These are phyloP conservation scores for Oleoguttula mirabilis DNA, from an alignment of 495 filamentous ascomycete species.

Conservation along the genomic window DNA sequence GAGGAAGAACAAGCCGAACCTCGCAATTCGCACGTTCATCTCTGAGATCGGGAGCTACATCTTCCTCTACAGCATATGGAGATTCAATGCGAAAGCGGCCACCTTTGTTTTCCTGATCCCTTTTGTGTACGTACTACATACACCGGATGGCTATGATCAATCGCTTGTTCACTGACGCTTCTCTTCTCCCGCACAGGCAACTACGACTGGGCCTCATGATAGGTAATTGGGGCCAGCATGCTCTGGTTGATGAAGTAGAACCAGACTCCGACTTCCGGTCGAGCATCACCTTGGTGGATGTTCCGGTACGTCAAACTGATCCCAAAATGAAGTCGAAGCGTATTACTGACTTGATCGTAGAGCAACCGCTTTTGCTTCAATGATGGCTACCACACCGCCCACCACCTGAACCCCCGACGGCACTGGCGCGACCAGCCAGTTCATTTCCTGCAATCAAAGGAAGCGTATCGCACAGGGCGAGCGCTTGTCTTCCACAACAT, in stretches of 20 bases:
- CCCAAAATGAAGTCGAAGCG: too few species aligned
- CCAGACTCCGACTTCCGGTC: conserved; percentile 58
- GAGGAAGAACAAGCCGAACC: conserved; percentile 38
- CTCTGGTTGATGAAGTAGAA: conserved; percentile 55
- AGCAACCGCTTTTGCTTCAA: conserved; percentile 65
- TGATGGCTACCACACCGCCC: conserved; percentile 67
- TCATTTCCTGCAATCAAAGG: conserved; percentile 51
- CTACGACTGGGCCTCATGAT: conserved; percentile 57
- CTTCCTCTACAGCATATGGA: conserved; percentile 36
- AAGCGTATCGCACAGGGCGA: conserved; percentile 43
- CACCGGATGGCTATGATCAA: too few species aligned
- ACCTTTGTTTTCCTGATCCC: conserved; percentile 51
- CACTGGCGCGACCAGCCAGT: conserved; percentile 65
- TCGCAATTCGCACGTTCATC: conserved; percentile 46
- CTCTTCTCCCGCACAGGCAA: too few species aligned
- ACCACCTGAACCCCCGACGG: conserved; percentile 59
- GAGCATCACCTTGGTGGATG: conserved; percentile 62
- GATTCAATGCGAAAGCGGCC: conserved; percentile 42
- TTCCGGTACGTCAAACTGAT: conserved; percentile 52
- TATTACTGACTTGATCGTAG: conserved; percentile 27
- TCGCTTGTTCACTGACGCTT: too few species aligned
- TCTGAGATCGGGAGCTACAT: conserved; percentile 37
- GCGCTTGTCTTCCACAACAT: conserved; percentile 62
- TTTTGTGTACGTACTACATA: too few species aligned
- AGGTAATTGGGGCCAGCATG: conserved; percentile 68